These are phyloP conservation scores for Oryza nivara DNA, from an alignment of 176 grass and related monocot species.

Conservation along the genomic window DNA sequence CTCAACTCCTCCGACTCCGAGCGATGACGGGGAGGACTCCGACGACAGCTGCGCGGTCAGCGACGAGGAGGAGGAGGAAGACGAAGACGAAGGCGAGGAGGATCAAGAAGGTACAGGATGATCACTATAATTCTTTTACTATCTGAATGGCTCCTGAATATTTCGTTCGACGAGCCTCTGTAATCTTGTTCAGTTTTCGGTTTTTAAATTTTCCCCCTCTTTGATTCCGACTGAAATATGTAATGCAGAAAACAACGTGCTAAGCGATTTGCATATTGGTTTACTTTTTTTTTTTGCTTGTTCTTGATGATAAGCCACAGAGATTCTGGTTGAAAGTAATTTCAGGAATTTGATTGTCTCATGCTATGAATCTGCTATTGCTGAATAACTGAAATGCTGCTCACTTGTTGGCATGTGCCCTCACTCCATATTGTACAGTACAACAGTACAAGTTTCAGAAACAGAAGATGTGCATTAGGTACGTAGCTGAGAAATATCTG, in stretches of 20 bases:
- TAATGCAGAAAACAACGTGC: too few relatives aligned
- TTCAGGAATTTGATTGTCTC: background rate
- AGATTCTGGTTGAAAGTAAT: background rate
- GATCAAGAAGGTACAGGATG: background rate
- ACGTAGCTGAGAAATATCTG: background rate
- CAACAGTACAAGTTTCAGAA: background rate
- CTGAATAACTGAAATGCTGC: background rate
- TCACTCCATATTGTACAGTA: background rate
- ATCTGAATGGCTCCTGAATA: too few relatives aligned
- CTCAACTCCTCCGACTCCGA: background rate
- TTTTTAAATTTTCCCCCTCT: too few relatives aligned
- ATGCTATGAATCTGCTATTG: background rate
- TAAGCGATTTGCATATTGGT: too few relatives aligned
- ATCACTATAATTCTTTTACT: too few relatives aligned
- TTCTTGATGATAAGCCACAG: background rate
- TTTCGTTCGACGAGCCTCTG: too few relatives aligned
- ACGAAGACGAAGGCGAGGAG: conserved; percentile 1
- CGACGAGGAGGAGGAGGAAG: background rate
- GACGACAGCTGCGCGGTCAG: background rate
- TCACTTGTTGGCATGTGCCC: background rate
- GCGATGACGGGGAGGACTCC: background rate
- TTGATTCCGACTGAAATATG: too few relatives aligned
- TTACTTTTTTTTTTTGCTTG: too few relatives aligned
- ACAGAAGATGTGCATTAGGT: background rate
- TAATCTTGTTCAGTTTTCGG: too few relatives aligned